Conservation (phyloP, 2,329 filamentous ascomycete species). For the Cryphonectria carpinicola region DNA sequence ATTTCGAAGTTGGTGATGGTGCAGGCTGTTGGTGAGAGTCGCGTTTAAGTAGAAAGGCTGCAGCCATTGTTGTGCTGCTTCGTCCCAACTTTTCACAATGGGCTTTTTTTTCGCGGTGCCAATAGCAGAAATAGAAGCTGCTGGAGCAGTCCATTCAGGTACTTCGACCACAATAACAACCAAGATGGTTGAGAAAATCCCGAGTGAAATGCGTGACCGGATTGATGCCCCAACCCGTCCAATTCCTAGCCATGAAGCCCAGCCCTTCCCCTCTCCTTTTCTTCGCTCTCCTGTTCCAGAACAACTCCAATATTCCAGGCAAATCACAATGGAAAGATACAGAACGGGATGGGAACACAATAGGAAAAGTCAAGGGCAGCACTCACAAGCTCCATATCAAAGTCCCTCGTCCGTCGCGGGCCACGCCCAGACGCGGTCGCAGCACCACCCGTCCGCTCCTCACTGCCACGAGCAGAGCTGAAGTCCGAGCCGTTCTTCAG, state of each 20-base stretch:
- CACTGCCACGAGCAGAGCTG: constrained; percentile 72
- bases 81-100: not conserved
- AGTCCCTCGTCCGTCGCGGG: constrained; percentile 76
- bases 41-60: not conserved
- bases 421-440: constrained; percentile 67
- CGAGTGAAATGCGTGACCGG: not conserved
- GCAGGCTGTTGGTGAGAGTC: not conserved
- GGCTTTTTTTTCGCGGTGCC: not conserved
- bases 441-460: constrained; percentile 70
- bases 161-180: constrained; percentile 5
- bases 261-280: not conserved
- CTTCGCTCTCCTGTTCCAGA: not conserved
- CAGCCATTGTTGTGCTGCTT: not conserved
- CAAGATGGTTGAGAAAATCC: not conserved
- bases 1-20: constrained; percentile 1
- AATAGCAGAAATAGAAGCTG: not conserved
- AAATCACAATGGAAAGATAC: constrained; percentile 17
- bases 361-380: constrained; percentile 28
- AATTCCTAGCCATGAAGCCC: not conserved
- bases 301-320: not conserved
- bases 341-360: constrained; percentile 10
- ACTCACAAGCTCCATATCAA: constrained; percentile 80
- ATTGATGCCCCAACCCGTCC: not conserved
- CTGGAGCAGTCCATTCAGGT: not conserved
- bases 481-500: constrained; percentile 62